A percentile compares a stretch with the other conserved stretches of the same genome.
Evolutionary conservation across 2,329 filamentous ascomycete genomes (phyloP).

Genomic region (Curvularia lunata): DNA sequence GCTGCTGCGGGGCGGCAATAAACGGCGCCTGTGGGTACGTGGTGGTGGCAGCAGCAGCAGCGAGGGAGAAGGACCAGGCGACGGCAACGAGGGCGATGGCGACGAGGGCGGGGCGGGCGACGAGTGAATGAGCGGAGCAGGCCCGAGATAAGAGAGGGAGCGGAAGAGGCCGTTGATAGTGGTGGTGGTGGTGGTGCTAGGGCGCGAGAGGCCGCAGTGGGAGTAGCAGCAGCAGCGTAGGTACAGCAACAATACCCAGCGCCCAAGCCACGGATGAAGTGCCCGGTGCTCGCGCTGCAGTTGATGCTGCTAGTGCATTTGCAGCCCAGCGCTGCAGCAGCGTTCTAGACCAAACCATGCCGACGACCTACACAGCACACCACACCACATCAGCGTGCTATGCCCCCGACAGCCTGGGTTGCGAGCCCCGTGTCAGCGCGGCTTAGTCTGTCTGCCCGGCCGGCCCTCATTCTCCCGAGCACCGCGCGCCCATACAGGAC

Average conservation of each 20-base stretch:
- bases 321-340: constrained; percentile 10
- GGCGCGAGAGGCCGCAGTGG: background rate
- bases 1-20: constrained; percentile 23
- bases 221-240: background rate
- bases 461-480: too few relatives aligned
- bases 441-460: too few relatives aligned
- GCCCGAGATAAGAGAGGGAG: background rate
- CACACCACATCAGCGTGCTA: background rate
- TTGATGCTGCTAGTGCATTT: constrained; percentile 10
- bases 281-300: constrained; percentile 11
- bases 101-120: constrained; percentile 1
- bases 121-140: constrained; percentile 10
- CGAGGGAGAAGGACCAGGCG: too few relatives aligned
- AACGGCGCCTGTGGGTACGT: constrained; percentile 11
- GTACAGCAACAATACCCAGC: background rate
- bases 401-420: background rate
- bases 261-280: constrained; percentile 5
- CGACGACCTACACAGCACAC: background rate
- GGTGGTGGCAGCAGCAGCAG: too few relatives aligned
- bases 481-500: too few relatives aligned
- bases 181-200: too few relatives aligned
- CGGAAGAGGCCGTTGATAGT: too few relatives aligned
- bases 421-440: background rate
- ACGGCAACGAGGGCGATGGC: constrained; percentile 17
- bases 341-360: constrained; percentile 13